Base-by-base conservation (phyloP, 257 asterid genomes). In the Nicotiana paniculata region DNA sequence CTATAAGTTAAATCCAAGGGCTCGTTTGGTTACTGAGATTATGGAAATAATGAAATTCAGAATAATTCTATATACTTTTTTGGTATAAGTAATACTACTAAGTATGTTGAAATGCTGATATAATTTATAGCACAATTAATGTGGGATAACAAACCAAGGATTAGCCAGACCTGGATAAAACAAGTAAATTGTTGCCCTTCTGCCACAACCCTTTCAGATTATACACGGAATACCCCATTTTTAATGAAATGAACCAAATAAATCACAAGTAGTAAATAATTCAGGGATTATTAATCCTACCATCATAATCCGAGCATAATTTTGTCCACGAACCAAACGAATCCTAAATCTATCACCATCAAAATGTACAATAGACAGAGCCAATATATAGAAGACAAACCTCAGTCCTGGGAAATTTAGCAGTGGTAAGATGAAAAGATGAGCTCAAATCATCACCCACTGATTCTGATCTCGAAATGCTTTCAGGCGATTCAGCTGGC, bases 401-500 rank as follows among this genome's bases (percentile, higher is more conserved):
- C 94, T 63, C 53, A 17, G 18, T 72, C 16, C 48, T 83, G 4
- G 87, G 78, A 37, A 80, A 84, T 72, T 75, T 79, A 18, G 90
- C 82, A 64, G 87, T 9, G 67, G 86, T 83, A 46, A 89, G 86
- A 75, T 81, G 79, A 79, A 91, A 89, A 16, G 91, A 46, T 55
- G 93, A 84, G 84, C 80, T 87, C 37, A 89, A 66, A 84, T 90
- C 90, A 1, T 77, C 88, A 17, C 88, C 92, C 68, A 80, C 53
- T 4, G 91, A 75, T 6, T 90, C 89, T 1, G 91, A 80, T 35
- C 87, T 72, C 3, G 72, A 28, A n/a, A 90, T 81, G 15, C 81
- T 86, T 63, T 87, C 86, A 5, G 93, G 88, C 18, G 88, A 80
- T 2, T 84, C 48, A 43, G 48, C 87, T 0, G 96, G 86, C 6